These are phyloP conservation scores for Triangularia verruculosa DNA, from an alignment of 2,329 filamentous ascomycete genomes.

Conservation along the genomic window DNA sequence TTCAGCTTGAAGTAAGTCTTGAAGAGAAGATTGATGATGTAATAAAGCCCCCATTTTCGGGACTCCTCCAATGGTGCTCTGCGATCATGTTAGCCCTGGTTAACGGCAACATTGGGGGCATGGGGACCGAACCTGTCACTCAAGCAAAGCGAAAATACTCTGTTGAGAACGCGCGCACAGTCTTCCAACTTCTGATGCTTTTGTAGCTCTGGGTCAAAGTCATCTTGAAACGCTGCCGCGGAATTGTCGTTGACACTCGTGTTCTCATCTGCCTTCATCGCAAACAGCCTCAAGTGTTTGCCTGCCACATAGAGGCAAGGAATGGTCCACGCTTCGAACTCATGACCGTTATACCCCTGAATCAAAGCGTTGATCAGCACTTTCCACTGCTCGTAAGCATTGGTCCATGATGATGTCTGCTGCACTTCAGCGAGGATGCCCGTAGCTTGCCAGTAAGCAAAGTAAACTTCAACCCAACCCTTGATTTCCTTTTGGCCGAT, in stretches of 20 bases:
- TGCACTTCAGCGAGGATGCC: constrained; percentile 64
- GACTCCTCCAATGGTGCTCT: constrained; percentile 83
- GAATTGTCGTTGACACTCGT: constrained; percentile 36
- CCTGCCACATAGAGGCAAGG: constrained; percentile 85
- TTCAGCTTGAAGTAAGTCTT: constrained; percentile 98
- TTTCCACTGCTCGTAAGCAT: constrained; percentile 85
- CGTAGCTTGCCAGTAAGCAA: constrained; percentile 78
- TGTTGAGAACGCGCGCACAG: constrained; percentile 84
- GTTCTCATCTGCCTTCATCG: constrained; percentile 78
- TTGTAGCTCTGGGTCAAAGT: constrained; percentile 71
- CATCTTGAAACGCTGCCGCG: constrained; percentile 64
- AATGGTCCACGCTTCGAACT: constrained; percentile 87
- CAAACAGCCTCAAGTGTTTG: constrained; percentile 82
- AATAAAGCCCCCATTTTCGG: constrained; percentile 97
- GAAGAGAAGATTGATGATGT: constrained; percentile 90
- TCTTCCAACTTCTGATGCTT: constrained; percentile 87
- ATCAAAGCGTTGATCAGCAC: constrained; percentile 74
- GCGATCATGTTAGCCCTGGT: constrained; percentile 24
- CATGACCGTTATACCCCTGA: constrained; percentile 72
- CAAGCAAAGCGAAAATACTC: constrained; percentile 86
- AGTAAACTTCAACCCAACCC: constrained; percentile 86
- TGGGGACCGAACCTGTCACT: constrained; percentile 70
- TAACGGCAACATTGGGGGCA: background rate
- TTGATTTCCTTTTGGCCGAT: constrained; percentile 65
- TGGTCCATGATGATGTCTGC: constrained; percentile 64